phyloP scores from a whole-genome alignment of 352 stramenopile species.

The Phytophthora hybrid region DNA sequence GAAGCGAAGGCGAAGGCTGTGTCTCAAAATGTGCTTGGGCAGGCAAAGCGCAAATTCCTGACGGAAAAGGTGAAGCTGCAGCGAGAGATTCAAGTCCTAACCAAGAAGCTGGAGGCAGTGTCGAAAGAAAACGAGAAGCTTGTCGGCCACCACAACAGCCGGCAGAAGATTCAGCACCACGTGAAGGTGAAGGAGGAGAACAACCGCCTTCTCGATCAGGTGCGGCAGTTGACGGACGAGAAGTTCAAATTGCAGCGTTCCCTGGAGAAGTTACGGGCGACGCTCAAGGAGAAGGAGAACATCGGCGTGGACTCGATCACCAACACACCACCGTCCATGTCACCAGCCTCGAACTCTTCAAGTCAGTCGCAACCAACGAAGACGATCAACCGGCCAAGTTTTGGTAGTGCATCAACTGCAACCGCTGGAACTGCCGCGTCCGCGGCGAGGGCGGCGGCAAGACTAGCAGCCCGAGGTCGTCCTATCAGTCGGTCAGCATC shows the following conservation, averaged over 20 bases:
- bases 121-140: conserved; percentile 79
- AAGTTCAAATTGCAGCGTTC: conserved; percentile 63
- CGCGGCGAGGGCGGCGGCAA: conserved; percentile 32
- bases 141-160: conserved; percentile 79
- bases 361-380: conserved; percentile 12
- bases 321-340: conserved; percentile 35
- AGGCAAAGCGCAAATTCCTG: conserved; percentile 52
- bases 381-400: conserved; percentile 26
- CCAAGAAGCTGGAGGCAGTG: conserved; percentile 53
- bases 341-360: conserved; percentile 27
- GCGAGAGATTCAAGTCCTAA: conserved; percentile 42
- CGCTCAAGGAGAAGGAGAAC: conserved; percentile 82
- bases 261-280: conserved; percentile 55
- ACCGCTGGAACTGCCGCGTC: conserved; percentile 31
- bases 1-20: conserved; percentile 40
- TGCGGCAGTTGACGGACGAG: conserved; percentile 71
- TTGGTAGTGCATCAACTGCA: conserved; percentile 30
- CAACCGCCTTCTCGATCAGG: conserved; percentile 77
- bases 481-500: conserved; percentile 42
- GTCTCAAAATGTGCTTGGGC: conserved; percentile 33
- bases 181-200: conserved; percentile 87
- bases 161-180: conserved; percentile 88
- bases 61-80: conserved; percentile 70
- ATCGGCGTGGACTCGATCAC: conserved; percentile 42
- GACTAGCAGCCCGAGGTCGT: conserved; percentile 27